Conservation (phyloP, 2,329 filamentous ascomycete species). For the Rhytidhysteron rufulum region DNA sequence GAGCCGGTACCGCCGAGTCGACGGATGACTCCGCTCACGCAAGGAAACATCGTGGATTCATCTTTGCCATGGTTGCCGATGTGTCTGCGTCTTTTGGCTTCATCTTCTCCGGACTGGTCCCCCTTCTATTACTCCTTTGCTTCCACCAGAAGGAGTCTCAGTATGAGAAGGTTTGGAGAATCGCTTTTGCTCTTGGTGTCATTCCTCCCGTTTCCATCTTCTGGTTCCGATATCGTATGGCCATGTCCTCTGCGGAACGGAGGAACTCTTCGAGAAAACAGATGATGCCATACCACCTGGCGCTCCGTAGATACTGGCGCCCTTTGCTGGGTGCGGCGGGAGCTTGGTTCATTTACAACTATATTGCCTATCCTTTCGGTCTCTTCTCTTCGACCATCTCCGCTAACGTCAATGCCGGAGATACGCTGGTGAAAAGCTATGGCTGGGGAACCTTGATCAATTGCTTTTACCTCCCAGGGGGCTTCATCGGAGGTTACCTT, state of each 20-base stretch:
- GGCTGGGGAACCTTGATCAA: constrained; percentile 22
- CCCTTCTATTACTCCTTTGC: constrained; percentile 50
- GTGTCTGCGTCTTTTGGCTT: constrained; percentile 51
- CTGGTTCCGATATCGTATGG: constrained; percentile 52
- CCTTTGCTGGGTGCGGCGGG: constrained; percentile 47
- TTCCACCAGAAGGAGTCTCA: constrained; percentile 42
- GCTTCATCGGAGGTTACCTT: constrained; percentile 23
- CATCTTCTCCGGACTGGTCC: constrained; percentile 48
- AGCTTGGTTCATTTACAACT: constrained; percentile 55
- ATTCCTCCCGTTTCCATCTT: constrained; percentile 50
- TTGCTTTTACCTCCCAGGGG: constrained; percentile 24
- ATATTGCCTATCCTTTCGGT: constrained; percentile 53
- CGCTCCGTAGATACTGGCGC: constrained; percentile 47
- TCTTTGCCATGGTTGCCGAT: constrained; percentile 55
- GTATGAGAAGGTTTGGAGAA: constrained; percentile 47
- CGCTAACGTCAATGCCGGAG: constrained; percentile 14
- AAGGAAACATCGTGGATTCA: constrained; percentile 50
- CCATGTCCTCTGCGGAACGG: constrained; percentile 48
- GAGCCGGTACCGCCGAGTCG: constrained; percentile 49
- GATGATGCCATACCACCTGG: constrained; percentile 46
- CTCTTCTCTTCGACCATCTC: constrained; percentile 53
- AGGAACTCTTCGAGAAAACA: constrained; percentile 40
- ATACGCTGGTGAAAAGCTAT: constrained; percentile 17
- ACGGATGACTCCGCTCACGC: constrained; percentile 47
- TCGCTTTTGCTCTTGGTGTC: constrained; percentile 48